These are phyloP conservation scores for Pseudovirgaria hyperparasitica DNA, from an alignment of 2,329 filamentous ascomycete genomes.

Conservation along the genomic window DNA sequence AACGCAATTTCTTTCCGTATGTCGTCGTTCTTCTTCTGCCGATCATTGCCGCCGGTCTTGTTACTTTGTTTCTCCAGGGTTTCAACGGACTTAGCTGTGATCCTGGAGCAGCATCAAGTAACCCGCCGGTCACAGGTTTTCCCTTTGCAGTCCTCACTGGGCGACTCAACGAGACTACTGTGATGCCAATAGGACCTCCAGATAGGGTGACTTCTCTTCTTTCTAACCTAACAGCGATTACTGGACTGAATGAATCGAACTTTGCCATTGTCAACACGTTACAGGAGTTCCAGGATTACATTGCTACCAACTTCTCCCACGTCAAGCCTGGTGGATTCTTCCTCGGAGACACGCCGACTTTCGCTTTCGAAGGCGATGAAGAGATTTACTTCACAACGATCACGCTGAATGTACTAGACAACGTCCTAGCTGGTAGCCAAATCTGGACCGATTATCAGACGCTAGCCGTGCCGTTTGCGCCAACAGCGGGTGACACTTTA, in stretches of 20 bases:
- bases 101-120: conserved; percentile 22
- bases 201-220: conserved; percentile 11
- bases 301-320: conserved; percentile 50
- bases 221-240: conserved; percentile 15
- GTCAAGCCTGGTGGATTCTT: conserved; percentile 72
- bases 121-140: conserved; percentile 17
- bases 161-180: conserved; percentile 10
- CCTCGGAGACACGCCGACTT: conserved; percentile 47
- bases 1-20: conserved; percentile 67
- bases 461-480: conserved; percentile 63
- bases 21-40: conserved; percentile 64
- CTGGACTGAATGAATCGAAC: conserved; percentile 11
- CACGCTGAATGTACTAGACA: conserved; percentile 81
- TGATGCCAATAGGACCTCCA: conserved; percentile 24
- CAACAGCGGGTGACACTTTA: conserved; percentile 56
- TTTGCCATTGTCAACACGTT: conserved; percentile 49
- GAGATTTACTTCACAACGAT: conserved; percentile 56
- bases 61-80: conserved; percentile 58
- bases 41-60: conserved; percentile 64
- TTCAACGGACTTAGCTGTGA: conserved; percentile 38
- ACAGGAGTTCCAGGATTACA: conserved; percentile 53
- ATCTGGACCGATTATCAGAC: conserved; percentile 61
- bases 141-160: conserved; percentile 12
- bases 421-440: conserved; percentile 53
- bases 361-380: conserved; percentile 58